Conservation (phyloP, 2,329 filamentous ascomycete genomes). For the Colletotrichum sansevieriae region DNA sequence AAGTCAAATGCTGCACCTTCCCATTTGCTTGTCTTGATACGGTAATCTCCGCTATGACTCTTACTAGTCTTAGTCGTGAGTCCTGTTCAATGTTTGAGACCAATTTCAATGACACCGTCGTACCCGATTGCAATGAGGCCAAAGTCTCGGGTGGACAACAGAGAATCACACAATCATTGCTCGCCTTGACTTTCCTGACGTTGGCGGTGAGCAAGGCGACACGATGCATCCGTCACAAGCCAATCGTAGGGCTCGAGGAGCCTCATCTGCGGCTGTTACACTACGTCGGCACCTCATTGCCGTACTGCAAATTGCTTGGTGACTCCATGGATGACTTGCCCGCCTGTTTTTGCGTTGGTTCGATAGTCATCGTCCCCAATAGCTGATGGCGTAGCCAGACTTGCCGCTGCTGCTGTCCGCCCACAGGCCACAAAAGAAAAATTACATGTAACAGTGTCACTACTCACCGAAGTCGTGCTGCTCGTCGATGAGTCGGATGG, state of each 20-base stretch:
- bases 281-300: constrained; percentile 17
- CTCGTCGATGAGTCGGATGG: background rate
- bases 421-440: background rate
- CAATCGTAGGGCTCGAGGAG: constrained; percentile 26
- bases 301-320: background rate
- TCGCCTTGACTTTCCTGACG: constrained; percentile 7
- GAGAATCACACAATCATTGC: background rate
- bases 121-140: background rate
- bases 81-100: background rate
- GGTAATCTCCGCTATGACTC: background rate
- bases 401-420: constrained; percentile 10
- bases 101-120: background rate
- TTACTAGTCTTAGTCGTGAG: background rate
- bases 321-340: background rate
- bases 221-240: background rate
- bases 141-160: constrained; percentile 6
- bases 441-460: background rate
- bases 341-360: background rate
- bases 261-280: constrained; percentile 32
- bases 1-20: constrained; percentile 1
- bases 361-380: background rate
- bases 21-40: background rate
- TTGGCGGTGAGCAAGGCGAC: constrained; percentile 22
- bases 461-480: background rate
- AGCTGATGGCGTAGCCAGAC: background rate